Base-by-base conservation (phyloP, 2,329 filamentous ascomycete genomes). In the Cladosporium cucumerinum region DNA sequence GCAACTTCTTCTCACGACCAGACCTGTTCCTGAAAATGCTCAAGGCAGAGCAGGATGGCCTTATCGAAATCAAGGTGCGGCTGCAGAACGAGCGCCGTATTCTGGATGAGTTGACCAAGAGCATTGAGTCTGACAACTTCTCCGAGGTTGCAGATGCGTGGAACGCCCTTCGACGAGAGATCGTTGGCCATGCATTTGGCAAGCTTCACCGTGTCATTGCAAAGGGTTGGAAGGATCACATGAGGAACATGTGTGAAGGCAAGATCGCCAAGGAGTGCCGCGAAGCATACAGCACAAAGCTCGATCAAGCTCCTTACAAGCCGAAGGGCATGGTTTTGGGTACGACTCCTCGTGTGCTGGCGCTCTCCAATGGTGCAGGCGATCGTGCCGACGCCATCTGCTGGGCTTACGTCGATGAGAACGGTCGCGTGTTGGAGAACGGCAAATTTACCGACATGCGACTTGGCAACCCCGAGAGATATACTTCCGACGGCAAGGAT, bases 11-110 rank as follows among this genome's bases (percentile, higher is more conserved):
- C 2, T 87, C 88, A 61, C 88, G 91, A 61, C 95, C 95, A 1
- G 93, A 97, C 69, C 82, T 97, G 28, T 99, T 95, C 76, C 81
- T 99, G 64, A 94, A 96, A 79, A 99, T 99, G 95, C 87, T 98
- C 77, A 96, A 93, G 76, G 95, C 95, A 1, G 95, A 99, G 77
- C 90, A 95, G 72, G 95, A 99, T 76, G 93, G 94, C 2, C 82
- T 99, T 1, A 85, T 99, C 16, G 92, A 96, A 66, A 91, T 99
- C 63, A 88, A 87, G 70, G 86, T 98, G 21, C 86, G 85, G 16
- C 85, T 98, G 76, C 87, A 92, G 71, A 87, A 90, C 63, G 88
- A 91, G 71, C 86, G 89, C 7, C 85, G 89, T 36, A 93, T 97
- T 81, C 88, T 88, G 65, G 86, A 87, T 59, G 87, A 90, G 61